Conservation (phyloP, 805 yeast genomes). For the Schizosaccharomyces lindneri region DNA sequence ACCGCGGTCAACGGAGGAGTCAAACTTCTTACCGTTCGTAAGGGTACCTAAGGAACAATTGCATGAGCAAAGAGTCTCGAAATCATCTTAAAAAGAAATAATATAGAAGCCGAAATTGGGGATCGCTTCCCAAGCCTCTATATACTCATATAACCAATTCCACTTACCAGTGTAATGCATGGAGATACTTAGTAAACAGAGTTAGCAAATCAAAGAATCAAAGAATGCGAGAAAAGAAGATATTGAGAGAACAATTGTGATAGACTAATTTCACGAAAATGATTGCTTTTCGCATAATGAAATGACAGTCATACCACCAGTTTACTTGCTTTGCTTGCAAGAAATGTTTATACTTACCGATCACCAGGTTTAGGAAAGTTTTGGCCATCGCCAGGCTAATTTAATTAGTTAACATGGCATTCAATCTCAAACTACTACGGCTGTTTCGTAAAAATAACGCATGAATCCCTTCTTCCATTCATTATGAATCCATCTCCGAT, state of each 20-base stretch:
- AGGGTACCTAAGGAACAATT: slow-evolving; percentile 79
- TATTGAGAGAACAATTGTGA: neutral
- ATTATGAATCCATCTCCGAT: neutral
- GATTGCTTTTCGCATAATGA: too few relatives aligned
- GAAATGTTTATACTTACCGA: neutral
- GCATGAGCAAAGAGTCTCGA: slow-evolving; percentile 19
- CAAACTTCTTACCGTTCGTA: slow-evolving; percentile 87
- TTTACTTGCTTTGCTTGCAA: too few relatives aligned
- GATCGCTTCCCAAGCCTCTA: neutral
- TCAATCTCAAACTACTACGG: neutral
- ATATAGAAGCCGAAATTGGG: neutral
- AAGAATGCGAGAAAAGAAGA: neutral
- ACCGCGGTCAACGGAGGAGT: slow-evolving; percentile 84
- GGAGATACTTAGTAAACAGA: neutral
- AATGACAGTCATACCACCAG: too few relatives aligned
- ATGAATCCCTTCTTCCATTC: too few relatives aligned
- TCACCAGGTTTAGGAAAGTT: slow-evolving; percentile 1
- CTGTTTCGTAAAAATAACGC: neutral
- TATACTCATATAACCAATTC: neutral
- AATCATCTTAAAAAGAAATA: neutral
- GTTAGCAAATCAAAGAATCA: neutral
- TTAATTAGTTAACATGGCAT: neutral
- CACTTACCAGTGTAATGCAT: slow-evolving; percentile 1
- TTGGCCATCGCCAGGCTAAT: neutral
- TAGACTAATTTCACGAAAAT: neutral